phyloP scores from a whole-genome alignment of 192 early-diverging fungal species.

The Coemansia furcata region DNA sequence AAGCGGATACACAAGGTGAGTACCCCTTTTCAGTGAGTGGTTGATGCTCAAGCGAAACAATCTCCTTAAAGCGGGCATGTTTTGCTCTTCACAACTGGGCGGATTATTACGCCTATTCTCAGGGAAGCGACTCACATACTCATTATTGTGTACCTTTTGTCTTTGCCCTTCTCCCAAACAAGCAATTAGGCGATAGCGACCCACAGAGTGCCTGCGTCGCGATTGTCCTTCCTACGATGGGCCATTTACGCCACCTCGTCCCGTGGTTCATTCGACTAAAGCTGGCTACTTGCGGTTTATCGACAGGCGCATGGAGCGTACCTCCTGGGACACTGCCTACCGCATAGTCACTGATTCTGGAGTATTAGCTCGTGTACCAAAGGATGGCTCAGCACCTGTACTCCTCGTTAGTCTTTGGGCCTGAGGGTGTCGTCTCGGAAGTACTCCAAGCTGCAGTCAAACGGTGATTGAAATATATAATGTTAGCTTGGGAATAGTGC shows the following conservation, averaged over 20 bases:
- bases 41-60: not conserved
- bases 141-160: not conserved
- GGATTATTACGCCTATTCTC: too few species aligned
- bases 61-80: not conserved
- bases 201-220: slow-evolving; percentile 1
- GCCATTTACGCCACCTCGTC: not conserved
- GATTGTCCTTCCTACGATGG: not conserved
- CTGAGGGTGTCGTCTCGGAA: not conserved
- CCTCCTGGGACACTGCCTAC: not conserved
- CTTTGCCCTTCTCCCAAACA: not conserved
- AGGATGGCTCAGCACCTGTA: not conserved
- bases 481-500: not conserved
- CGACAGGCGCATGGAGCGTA: slow-evolving; percentile 21
- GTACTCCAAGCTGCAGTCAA: not conserved
- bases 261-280: not conserved
- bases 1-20: slow-evolving; percentile 4
- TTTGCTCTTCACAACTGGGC: not conserved
- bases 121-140: too few species aligned
- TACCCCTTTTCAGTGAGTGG: not conserved
- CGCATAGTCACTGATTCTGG: slow-evolving; percentile 21
- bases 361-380: not conserved
- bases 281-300: slow-evolving; percentile 30
- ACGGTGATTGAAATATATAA: slow-evolving; percentile 21
- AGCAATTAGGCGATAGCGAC: slow-evolving; percentile 5
- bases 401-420: not conserved